phyloP scores from a whole-genome alignment of 1,139 yeast species.

The Debaryomyces sp. region DNA sequence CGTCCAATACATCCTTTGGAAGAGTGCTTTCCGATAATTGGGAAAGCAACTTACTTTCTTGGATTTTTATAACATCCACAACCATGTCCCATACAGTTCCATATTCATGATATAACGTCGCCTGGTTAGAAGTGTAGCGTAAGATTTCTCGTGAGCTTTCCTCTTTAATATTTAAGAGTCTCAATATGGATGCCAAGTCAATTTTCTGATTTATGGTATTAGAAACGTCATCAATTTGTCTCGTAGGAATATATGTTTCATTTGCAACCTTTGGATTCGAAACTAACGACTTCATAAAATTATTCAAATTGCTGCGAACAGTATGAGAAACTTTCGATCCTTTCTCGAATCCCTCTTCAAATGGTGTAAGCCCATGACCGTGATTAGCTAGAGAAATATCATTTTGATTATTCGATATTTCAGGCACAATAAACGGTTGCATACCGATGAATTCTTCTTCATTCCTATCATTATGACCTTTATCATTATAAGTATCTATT shows the following conservation, averaged over 20 bases:
- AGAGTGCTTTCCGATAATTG: not conserved
- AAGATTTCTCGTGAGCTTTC: slow-evolving; percentile 33
- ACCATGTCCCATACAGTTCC: slow-evolving; percentile 43
- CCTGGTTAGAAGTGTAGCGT: slow-evolving; percentile 26
- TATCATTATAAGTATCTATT: not conserved
- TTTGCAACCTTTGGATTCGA: not conserved
- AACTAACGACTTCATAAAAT: slow-evolving; percentile 7
- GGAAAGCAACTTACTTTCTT: slow-evolving; percentile 2
- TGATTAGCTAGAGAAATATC: slow-evolving; percentile 19
- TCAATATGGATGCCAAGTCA: slow-evolving; percentile 37
- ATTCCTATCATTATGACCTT: not conserved
- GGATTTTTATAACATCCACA: slow-evolving; percentile 3
- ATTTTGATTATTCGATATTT: slow-evolving; percentile 1
- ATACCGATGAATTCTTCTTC: slow-evolving; percentile 20
- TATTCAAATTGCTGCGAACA: slow-evolving; percentile 24
- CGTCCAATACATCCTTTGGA: not conserved
- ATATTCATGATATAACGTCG: slow-evolving; percentile 34
- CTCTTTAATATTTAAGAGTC: slow-evolving; percentile 30
- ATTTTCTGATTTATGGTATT: slow-evolving; percentile 38
- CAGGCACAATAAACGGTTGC: slow-evolving; percentile 28
- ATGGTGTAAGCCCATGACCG: slow-evolving; percentile 34
- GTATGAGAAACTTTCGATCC: slow-evolving; percentile 34
- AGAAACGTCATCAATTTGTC: slow-evolving; percentile 32
- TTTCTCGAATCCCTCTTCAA: slow-evolving; percentile 36
- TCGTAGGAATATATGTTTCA: not conserved